Conservation (phyloP, 345 rosid genomes). For the Raphanus raphanistrum region DNA sequence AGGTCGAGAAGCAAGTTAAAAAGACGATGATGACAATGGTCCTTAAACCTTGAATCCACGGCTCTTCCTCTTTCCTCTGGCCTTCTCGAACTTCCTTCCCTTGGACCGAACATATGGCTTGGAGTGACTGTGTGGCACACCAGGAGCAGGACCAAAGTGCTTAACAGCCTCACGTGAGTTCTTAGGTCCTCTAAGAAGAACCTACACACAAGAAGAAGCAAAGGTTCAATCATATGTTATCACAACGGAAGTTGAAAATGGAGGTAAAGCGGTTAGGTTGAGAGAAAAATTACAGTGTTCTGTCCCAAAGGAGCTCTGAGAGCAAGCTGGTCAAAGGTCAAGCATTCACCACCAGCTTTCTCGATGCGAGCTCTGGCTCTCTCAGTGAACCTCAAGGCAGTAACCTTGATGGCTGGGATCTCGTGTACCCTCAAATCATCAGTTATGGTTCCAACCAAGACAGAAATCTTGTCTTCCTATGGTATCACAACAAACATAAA, state of each 20-base stretch:
- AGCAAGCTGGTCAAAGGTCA: constrained; percentile 95
- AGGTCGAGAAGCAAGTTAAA: constrained; percentile 34
- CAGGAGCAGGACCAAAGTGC: constrained; percentile 97
- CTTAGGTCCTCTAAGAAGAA: constrained; percentile 96
- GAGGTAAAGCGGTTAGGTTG: background rate
- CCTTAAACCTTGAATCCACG: constrained; percentile 70
- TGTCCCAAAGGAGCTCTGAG: constrained; percentile 92
- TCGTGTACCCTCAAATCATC: constrained; percentile 88
- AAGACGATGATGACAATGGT: background rate
- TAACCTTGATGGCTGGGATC: constrained; percentile 76
- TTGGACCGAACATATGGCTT: constrained; percentile 84
- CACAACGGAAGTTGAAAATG: background rate
- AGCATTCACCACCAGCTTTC: constrained; percentile 98
- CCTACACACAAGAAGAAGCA: constrained; percentile 39
- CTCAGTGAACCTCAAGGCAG: constrained; percentile 90
- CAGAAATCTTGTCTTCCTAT: constrained; percentile 82
- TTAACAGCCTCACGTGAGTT: constrained; percentile 92
- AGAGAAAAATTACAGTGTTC: constrained; percentile 67
- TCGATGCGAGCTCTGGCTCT: constrained; percentile 90
- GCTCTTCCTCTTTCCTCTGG: constrained; percentile 87
- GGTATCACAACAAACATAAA: background rate
- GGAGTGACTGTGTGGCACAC: constrained; percentile 89
- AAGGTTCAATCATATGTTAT: background rate
- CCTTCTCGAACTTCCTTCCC: constrained; percentile 93
- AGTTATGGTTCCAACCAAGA: constrained; percentile 82